Percentiles rank a stretch among this genome's conserved stretches.
Conservation (phyloP, 225 moss, liverwort and hornwort species). For the Polytrichum formosum region DNA sequence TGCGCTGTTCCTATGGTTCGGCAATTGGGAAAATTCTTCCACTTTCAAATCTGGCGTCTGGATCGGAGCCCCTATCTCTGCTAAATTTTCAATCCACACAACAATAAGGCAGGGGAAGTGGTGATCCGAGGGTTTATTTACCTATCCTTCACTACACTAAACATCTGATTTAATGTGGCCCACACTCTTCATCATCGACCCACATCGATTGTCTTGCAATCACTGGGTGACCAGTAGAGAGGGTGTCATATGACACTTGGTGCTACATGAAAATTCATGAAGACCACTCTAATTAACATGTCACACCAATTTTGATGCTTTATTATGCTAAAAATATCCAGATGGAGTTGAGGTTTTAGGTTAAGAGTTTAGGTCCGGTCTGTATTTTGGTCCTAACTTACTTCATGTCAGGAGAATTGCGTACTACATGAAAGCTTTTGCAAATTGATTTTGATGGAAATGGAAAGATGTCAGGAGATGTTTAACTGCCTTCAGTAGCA, state of each 20-base stretch:
- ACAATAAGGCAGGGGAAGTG: neutral
- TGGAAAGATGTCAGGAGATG: neutral
- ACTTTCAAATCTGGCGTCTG: neutral
- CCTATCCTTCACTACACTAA: no score
- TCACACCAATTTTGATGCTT: no score
- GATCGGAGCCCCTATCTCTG: neutral
- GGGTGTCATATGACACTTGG: no score
- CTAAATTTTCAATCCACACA: neutral
- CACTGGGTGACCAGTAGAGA: no score
- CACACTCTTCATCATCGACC: no score
- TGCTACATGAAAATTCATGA: no score
- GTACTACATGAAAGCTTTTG: neutral
- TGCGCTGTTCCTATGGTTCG: neutral
- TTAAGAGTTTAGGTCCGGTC: no score
- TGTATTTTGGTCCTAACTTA: neutral
- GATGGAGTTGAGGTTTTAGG: no score
- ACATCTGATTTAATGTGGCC: no score
- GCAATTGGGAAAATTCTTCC: neutral
- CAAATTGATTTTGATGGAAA: neutral
- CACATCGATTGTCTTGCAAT: no score
- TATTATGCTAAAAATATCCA: no score
- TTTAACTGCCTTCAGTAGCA: conserved; percentile 2
- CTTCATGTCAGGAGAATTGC: neutral
- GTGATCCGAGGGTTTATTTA: neutral
- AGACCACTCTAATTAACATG: no score